phyloP scores from a whole-genome alignment of 306 rosid genomes.

The Vigna reflexopilosa region DNA sequence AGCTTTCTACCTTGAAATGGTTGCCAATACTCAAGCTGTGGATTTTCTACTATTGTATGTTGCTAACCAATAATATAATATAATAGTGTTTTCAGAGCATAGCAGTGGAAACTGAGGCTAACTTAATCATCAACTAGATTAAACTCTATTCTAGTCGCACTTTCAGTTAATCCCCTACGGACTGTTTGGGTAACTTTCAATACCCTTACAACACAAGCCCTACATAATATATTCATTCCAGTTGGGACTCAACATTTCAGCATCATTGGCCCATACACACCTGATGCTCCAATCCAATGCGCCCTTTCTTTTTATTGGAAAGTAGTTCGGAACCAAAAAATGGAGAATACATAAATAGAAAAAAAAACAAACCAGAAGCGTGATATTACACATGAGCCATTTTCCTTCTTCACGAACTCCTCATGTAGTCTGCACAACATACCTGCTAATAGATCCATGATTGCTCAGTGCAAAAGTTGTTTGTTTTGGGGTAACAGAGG shows the following conservation, averaged over 20 bases:
- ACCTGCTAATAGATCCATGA: conserved; percentile 12
- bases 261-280: not conserved
- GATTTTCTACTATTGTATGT: not conserved
- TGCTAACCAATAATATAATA: not conserved
- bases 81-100: not conserved
- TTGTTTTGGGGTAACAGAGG: conserved; percentile 24
- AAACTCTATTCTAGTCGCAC: conserved; percentile 9
- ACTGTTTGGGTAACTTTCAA: not conserved
- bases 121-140: not conserved
- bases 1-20: not conserved
- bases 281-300: not conserved
- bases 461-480: not conserved
- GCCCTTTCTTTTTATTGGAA: not conserved
- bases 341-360: not conserved
- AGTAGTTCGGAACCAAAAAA: not conserved
- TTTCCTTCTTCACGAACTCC: conserved; percentile 33
- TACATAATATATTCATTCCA: not conserved
- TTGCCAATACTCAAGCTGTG: conserved; percentile 1
- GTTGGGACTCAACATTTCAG: not conserved
- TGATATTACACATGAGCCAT: not conserved
- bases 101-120: not conserved
- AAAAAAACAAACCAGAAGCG: conserved; percentile 4
- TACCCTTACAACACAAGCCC: not conserved
- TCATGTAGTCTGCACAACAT: not conserved
- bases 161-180: conserved; percentile 10